These are phyloP conservation scores for Chlorella sp. DNA, from an alignment of 139 green algal species.

Conservation along the genomic window DNA sequence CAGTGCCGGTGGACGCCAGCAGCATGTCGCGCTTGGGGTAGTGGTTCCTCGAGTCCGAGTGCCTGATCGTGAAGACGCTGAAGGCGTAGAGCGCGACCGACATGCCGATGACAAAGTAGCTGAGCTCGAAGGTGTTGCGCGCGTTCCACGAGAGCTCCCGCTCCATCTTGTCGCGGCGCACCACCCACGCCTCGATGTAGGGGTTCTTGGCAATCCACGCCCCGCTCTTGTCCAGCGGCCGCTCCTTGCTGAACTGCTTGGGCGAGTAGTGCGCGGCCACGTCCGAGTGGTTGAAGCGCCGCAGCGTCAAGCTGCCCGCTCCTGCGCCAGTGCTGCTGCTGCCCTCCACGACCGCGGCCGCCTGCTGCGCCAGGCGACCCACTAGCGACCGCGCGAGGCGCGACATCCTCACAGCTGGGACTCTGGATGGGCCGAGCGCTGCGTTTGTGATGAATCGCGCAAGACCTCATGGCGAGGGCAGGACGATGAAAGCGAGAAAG, in stretches of 20 bases:
- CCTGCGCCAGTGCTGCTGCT: too few species aligned
- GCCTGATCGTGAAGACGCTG: slow-evolving; percentile 6
- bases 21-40: slow-evolving; percentile 16
- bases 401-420: too few species aligned
- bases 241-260: slow-evolving; percentile 8
- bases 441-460: too few species aligned
- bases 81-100: slow-evolving; percentile 7
- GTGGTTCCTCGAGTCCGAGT: slow-evolving; percentile 7
- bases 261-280: too few species aligned
- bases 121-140: slow-evolving; percentile 20
- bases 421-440: too few species aligned
- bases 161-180: slow-evolving; percentile 21
- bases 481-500: too few species aligned
- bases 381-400: too few species aligned
- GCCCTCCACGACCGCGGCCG: too few species aligned
- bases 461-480: too few species aligned
- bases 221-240: slow-evolving; percentile 12
- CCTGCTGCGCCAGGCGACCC: too few species aligned
- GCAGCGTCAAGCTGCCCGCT: too few species aligned
- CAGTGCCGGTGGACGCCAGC: slow-evolving; percentile 8
- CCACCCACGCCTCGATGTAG: slow-evolving; percentile 29
- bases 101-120: slow-evolving; percentile 16
- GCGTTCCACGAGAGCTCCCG: slow-evolving; percentile 25
- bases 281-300: too few species aligned
- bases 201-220: slow-evolving; percentile 27